phyloP scores from a whole-genome alignment of 164 flowering plant species.

The Umbilicus rupestris region DNA sequence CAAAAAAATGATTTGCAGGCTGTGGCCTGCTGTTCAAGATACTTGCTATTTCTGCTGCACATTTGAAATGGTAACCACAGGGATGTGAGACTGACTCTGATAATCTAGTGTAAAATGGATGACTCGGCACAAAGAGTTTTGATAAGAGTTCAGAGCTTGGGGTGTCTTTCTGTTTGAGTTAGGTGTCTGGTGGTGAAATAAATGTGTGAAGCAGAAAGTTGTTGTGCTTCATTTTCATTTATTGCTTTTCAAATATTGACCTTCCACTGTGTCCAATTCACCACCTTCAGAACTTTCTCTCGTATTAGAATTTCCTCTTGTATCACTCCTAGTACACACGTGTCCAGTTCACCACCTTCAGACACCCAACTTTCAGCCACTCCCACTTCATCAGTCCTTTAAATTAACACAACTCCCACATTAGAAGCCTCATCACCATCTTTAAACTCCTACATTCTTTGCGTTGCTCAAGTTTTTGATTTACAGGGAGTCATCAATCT shows the following conservation, averaged over 20 bases:
- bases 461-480: neutral
- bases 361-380: slow-evolving; percentile 1
- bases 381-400: neutral
- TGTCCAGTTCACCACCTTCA: neutral
- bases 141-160: neutral
- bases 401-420: neutral
- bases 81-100: neutral
- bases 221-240: neutral
- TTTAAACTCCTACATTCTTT: neutral
- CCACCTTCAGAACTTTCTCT: neutral
- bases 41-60: neutral
- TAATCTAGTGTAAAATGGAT: neutral
- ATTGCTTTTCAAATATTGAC: neutral
- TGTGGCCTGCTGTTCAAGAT: neutral
- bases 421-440: neutral
- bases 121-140: neutral
- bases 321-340: neutral
- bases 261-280: neutral
- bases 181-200: slow-evolving; percentile 9
- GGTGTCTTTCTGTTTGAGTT: neutral
- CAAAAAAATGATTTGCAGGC: neutral
- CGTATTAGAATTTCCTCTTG: neutral
- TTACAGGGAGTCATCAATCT: neutral
- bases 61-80: neutral
- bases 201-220: neutral